Evolutionary conservation across 768 basidiomycete genomes (phyloP), one percentile per base, ranked within the genome.

Genomic region (Suillus clintonianus): DNA sequence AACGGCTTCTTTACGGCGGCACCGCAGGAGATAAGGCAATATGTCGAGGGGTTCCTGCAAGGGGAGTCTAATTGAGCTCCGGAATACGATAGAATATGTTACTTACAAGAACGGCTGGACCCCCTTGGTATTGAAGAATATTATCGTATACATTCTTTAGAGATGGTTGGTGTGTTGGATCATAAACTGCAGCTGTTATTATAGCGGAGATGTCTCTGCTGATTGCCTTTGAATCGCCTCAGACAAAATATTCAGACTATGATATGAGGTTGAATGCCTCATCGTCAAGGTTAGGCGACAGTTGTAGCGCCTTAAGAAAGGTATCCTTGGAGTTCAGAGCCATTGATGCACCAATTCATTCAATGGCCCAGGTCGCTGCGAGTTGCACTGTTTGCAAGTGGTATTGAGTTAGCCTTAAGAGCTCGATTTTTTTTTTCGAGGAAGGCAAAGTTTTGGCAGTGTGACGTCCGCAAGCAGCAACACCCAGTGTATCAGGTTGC

Each of bases 41-140:
- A 82, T 43, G 4, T 71, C 69, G 37, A 83, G 71, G 11, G 79
- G 76, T 41, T 84, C 82, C 82, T 83, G 36, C 8, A 45, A 15
- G 11, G 37, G 34, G 15, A 41, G 6, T 4, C 43, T 65, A 32
- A 32, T 34, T 36, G 9, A 17, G 45, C 17, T 41, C 30, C 11
- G 3, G 10, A 9, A 30, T 55, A 27, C 30, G 30, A 19, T 34
- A 30, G 14, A 37, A 41, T 5, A 14, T 2, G 3, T 7, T 41
- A 50, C 65, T 67, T 11, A 72, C 74, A 15, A 76, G 62, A 59
- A 68, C 71, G 8, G 39, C 47, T 48, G 59, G 60, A 57, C 65
- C 65, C 0, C 14, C 14, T 15, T 68, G 43, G 13, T 71, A 67
- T 53, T 48, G 71, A 30, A 19, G 9, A 17, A 71, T 39, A 7